Evolutionary conservation across 495 filamentous ascomycete species (phyloP).

Genomic region (Podospora comata): DNA sequence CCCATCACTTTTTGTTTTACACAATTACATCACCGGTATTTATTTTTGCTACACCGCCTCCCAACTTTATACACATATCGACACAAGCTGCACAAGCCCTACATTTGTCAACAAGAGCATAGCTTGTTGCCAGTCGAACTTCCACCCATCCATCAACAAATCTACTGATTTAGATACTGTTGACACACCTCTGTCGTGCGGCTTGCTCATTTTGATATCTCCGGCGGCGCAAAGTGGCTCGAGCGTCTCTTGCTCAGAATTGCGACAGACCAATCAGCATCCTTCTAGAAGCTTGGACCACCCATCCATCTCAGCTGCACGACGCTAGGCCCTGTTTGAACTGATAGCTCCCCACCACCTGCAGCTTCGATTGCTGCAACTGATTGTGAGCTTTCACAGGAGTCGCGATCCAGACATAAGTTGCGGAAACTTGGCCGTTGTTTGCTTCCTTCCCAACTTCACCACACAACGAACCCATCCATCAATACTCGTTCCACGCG

Average conservation of each 20-base stretch:
- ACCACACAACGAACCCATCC: not conserved
- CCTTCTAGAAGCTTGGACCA: not conserved
- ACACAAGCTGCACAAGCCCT: not conserved
- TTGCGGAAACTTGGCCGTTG: not conserved
- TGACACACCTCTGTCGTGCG: not conserved
- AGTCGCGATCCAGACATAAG: not conserved
- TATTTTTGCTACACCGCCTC: slow-evolving; percentile 5
- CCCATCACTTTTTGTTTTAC: too few relatives aligned
- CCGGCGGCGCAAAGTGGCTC: not conserved
- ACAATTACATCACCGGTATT: not conserved
- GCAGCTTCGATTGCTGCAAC: slow-evolving; percentile 4
- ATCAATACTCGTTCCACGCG: slow-evolving; percentile 18
- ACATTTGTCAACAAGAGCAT: not conserved
- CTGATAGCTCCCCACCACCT: not conserved
- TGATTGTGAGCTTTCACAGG: not conserved
- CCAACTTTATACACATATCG: not conserved
- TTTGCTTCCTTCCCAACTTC: not conserved
- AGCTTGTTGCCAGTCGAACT: not conserved
- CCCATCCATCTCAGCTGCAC: not conserved
- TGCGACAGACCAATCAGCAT: not conserved
- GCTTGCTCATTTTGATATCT: not conserved
- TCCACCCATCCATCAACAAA: not conserved
- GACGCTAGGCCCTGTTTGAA: not conserved
- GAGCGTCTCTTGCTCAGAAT: not conserved
- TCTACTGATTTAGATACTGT: not conserved